These are phyloP conservation scores for Colletotrichum eleusines DNA, from an alignment of 2,329 filamentous ascomycete genomes.

Conservation along the genomic window DNA sequence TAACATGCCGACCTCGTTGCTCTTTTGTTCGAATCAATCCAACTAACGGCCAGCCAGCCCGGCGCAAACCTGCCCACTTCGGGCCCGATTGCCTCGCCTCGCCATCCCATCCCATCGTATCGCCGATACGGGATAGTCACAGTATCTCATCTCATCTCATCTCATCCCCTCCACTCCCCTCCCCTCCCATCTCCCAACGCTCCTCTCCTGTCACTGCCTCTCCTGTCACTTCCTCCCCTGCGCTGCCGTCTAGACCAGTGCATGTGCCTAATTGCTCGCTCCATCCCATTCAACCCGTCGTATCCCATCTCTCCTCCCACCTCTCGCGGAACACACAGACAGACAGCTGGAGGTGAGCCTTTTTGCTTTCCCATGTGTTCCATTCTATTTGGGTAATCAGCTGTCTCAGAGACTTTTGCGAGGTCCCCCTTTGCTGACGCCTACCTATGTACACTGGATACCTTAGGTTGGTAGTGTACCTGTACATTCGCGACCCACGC, in stretches of 20 bases:
- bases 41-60: background rate
- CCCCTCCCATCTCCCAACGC: constrained; percentile 2
- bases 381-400: constrained; percentile 4
- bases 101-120: background rate
- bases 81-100: constrained; percentile 24
- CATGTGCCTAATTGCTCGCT: constrained; percentile 1
- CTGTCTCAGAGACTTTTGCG: constrained; percentile 4
- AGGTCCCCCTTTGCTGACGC: constrained; percentile 10
- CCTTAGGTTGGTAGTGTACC: background rate
- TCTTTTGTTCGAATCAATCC: background rate
- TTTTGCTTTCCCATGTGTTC: constrained; percentile 2
- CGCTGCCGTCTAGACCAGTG: background rate
- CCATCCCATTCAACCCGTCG: background rate
- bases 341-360: background rate
- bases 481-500: constrained; percentile 13
- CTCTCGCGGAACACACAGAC: constrained; percentile 4
- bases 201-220: too few relatives aligned
- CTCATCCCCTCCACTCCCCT: background rate
- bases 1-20: too few relatives aligned
- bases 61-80: constrained; percentile 11
- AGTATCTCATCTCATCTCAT: constrained; percentile 12
- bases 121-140: background rate
- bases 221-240: background rate
- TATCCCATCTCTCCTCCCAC: constrained; percentile 16
- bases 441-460: background rate